These are phyloP conservation scores for Takashimella koratensis DNA, from an alignment of 1,284 basidiomycete species.

Conservation along the genomic window DNA sequence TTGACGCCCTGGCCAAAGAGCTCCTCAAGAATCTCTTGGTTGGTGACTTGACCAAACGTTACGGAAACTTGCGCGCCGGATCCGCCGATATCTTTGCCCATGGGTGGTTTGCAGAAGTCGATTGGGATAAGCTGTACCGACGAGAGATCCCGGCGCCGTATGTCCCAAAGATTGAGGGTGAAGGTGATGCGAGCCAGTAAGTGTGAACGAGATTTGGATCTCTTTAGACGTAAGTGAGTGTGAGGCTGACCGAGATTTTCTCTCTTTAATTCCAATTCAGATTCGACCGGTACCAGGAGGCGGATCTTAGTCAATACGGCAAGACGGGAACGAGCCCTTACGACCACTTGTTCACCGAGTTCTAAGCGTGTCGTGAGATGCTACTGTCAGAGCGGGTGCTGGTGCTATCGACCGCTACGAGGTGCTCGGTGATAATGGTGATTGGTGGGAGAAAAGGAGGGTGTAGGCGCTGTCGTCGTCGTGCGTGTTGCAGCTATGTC, in stretches of 20 bases:
- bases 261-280: constrained; percentile 18
- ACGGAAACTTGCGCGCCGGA: constrained; percentile 88
- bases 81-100: constrained; percentile 93
- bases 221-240: not conserved
- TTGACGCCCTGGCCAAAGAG: constrained; percentile 78
- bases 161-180: constrained; percentile 76
- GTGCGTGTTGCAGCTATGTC: no score
- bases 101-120: constrained; percentile 95
- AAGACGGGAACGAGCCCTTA: constrained; percentile 47
- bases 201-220: no score
- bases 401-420: no score
- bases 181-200: constrained; percentile 87
- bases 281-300: constrained; percentile 51
- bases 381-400: no score
- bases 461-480: no score
- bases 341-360: constrained; percentile 49
- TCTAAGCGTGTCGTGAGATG: constrained; percentile 29
- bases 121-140: constrained; percentile 79
- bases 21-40: constrained; percentile 88
- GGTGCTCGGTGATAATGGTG: no score
- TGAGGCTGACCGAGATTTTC: not conserved
- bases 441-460: no score
- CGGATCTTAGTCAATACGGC: constrained; percentile 50
- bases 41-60: constrained; percentile 82
- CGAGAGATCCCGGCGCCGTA: constrained; percentile 96